Evolutionary conservation across 768 basidiomycete genomes (phyloP).

Genomic region (Megacollybia marginata): DNA sequence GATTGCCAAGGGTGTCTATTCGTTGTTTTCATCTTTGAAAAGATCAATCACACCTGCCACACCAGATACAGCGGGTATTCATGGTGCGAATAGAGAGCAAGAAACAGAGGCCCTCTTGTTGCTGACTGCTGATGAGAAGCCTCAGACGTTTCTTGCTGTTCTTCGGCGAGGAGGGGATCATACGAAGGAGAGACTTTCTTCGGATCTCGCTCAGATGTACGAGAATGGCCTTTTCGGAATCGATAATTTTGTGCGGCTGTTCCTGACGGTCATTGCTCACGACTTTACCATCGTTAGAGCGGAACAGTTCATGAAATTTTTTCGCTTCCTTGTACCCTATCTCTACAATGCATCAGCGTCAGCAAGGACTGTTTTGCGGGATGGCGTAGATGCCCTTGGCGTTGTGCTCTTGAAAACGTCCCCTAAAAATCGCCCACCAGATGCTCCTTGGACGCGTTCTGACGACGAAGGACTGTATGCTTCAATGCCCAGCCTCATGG

Average conservation of each 20-base stretch:
- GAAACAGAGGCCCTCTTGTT: slow-evolving; percentile 68
- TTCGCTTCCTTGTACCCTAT: slow-evolving; percentile 48
- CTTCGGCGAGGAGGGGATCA: slow-evolving; percentile 38
- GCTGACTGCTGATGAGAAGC: slow-evolving; percentile 63
- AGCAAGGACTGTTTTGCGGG: slow-evolving; percentile 48
- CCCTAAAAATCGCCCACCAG: slow-evolving; percentile 36
- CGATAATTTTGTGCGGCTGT: slow-evolving; percentile 62
- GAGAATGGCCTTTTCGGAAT: slow-evolving; percentile 48
- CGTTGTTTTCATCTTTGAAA: slow-evolving; percentile 52
- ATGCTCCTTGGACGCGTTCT: slow-evolving; percentile 20
- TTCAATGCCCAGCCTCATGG: slow-evolving; percentile 11
- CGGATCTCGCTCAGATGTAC: slow-evolving; percentile 44
- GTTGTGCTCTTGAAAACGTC: slow-evolving; percentile 40
- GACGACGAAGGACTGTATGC: slow-evolving; percentile 14
- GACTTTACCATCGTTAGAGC: slow-evolving; percentile 61
- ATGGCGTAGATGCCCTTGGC: slow-evolving; percentile 66
- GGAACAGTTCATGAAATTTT: slow-evolving; percentile 58
- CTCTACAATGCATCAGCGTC: slow-evolving; percentile 50
- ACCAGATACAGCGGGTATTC: slow-evolving; percentile 61
- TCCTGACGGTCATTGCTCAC: slow-evolving; percentile 76
- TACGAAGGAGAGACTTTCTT: slow-evolving; percentile 30
- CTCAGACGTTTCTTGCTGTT: slow-evolving; percentile 58
- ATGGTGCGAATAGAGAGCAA: slow-evolving; percentile 51
- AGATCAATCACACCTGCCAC: slow-evolving; percentile 28
- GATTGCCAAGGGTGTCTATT: slow-evolving; percentile 50